Evolutionary conservation across 2,329 filamentous ascomycete genomes (phyloP).

Genomic region (Beauveria varroae): DNA sequence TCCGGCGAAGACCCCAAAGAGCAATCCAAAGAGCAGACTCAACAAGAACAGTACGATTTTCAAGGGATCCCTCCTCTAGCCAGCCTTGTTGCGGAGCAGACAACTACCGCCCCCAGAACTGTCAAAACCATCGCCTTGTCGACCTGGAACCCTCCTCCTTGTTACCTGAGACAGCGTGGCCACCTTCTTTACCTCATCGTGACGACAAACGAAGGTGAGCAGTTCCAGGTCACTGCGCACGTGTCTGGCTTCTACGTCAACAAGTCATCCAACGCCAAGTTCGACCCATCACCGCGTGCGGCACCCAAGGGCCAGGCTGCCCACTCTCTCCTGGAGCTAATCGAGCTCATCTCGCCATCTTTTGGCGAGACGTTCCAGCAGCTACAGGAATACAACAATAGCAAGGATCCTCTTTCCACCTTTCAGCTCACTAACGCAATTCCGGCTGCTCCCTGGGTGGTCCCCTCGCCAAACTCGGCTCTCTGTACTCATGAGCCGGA

Average conservation of each 20-base stretch:
- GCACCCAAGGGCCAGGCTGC: slow-evolving; percentile 70
- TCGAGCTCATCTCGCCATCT: slow-evolving; percentile 72
- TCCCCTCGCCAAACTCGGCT: slow-evolving; percentile 59
- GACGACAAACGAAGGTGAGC: slow-evolving; percentile 90
- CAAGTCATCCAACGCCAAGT: slow-evolving; percentile 90
- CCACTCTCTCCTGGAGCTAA: slow-evolving; percentile 78
- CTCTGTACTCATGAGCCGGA: slow-evolving; percentile 70
- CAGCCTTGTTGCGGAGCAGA: slow-evolving; percentile 60
- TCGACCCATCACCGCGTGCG: slow-evolving; percentile 77
- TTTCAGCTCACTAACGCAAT: slow-evolving; percentile 96
- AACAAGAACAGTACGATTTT: slow-evolving; percentile 69
- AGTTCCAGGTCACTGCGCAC: slow-evolving; percentile 86
- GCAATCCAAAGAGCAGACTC: slow-evolving; percentile 14
- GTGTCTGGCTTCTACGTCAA: slow-evolving; percentile 96
- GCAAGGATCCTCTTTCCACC: slow-evolving; percentile 79
- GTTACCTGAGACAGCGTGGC: slow-evolving; percentile 81
- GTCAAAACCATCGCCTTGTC: slow-evolving; percentile 85
- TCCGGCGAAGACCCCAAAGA: slow-evolving; percentile 24
- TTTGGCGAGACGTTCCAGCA: slow-evolving; percentile 70
- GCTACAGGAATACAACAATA: slow-evolving; percentile 77
- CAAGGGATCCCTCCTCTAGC: slow-evolving; percentile 58
- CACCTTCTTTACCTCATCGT: slow-evolving; percentile 86
- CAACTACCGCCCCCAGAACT: slow-evolving; percentile 72
- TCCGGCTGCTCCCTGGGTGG: slow-evolving; percentile 85
- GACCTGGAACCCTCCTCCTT: slow-evolving; percentile 92